phyloP scores from a whole-genome alignment of 2,329 filamentous ascomycete genomes.

The Alternaria angustiovoidea region DNA sequence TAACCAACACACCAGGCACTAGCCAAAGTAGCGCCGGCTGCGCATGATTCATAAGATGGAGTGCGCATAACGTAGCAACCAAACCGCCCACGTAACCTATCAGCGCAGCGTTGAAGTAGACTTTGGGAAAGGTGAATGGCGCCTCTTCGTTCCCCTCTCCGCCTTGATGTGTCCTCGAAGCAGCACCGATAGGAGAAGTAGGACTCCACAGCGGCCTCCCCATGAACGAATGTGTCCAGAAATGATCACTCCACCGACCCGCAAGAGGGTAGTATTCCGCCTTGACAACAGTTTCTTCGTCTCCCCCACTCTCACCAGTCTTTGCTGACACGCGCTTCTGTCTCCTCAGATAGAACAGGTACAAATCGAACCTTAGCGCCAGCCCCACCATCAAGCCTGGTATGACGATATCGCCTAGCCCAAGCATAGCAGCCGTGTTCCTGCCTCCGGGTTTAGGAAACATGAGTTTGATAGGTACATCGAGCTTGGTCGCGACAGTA shows the following conservation, averaged over 20 bases:
- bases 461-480: slow-evolving; percentile 91
- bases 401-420: slow-evolving; percentile 91
- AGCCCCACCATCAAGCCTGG: slow-evolving; percentile 90
- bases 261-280: slow-evolving; percentile 60
- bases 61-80: slow-evolving; percentile 76
- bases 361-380: slow-evolving; percentile 90
- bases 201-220: slow-evolving; percentile 36
- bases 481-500: slow-evolving; percentile 85
- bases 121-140: slow-evolving; percentile 72
- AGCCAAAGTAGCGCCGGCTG: slow-evolving; percentile 93
- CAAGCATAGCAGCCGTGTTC: slow-evolving; percentile 75
- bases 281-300: slow-evolving; percentile 41
- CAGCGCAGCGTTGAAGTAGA: slow-evolving; percentile 83
- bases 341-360: slow-evolving; percentile 78
- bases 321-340: slow-evolving; percentile 51
- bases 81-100: slow-evolving; percentile 81
- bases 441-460: slow-evolving; percentile 71
- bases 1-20: slow-evolving; percentile 81
- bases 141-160: slow-evolving; percentile 27
- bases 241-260: slow-evolving; percentile 81
- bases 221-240: slow-evolving; percentile 70
- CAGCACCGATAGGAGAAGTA: not conserved
- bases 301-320: slow-evolving; percentile 17
- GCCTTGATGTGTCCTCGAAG: not conserved
- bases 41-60: slow-evolving; percentile 79